Base-by-base conservation (phyloP, 257 asterid genomes). In the Lavandula angustifolia region DNA sequence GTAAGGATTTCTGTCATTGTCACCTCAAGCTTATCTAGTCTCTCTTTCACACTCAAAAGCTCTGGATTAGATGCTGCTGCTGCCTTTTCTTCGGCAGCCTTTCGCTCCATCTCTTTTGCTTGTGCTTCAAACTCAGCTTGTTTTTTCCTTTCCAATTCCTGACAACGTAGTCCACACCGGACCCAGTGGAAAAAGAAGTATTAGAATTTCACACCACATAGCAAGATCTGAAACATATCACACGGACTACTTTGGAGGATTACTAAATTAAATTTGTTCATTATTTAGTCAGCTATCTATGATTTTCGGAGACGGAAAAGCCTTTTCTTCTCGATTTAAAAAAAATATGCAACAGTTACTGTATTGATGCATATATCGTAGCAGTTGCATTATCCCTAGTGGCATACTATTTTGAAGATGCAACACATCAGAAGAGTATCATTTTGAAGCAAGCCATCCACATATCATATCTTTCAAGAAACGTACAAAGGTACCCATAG, bases 71-170 rank as follows among this genome's bases (percentile, higher is more conserved):
- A 76, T 42, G 72, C 69, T 35, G 41, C 78, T 1, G 77, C 80
- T 62, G 79, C 84, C 70, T 79, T 81, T 76, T 80, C 89, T 41
- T 81, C 81, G 3, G 76, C 84, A 47, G 82, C 82, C 75, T 84
- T 86, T 31, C 46, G 81, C 75, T 90, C 94, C 91, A 84, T 69
- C 82, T 86, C 95, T 82, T 86, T 88, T 27, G 89, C 86, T 66
- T 83, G 86, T 60, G 94, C 92, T 67, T 89, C 97, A 72, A 87
- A 86, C 67, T 92, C 98, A 22, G 98, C 96, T 74, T 79, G 86
- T 71, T 82, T 90, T 80, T 83, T 94, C 70, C 51, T 27, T 78
- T 85, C 96, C 41, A 82, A 44, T 70, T 81, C 97, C 99, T 89
- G 78, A 54, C 8, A 57, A 46, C 7, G 55, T 14, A 56, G 61